Evolutionary conservation across 257 asterid species (phyloP), one percentile per base, ranked within the genome.

Genomic region (Buddleja alternifolia): DNA sequence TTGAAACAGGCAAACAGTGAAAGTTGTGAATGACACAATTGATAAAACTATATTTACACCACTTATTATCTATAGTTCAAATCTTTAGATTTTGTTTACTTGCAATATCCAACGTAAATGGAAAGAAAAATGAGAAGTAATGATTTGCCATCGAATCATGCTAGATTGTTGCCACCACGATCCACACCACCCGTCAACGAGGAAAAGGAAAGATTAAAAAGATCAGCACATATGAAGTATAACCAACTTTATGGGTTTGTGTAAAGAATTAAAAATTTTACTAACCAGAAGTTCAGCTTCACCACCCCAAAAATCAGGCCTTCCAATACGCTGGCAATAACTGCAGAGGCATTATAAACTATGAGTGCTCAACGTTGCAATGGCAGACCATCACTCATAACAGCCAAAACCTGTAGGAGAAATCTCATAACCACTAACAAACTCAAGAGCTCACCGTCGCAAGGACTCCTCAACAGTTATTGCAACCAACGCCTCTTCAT

Each of bases 231-330:
- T n/a, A n/a, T 32, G 23, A 55, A 45, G 45, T 9, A 21, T 56
- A 32, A 14, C 8, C 47, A 52, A 67, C 39, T 62, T 24, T 47
- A 12, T 21, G 12, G 25, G 54, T 54, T 12, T 25, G 57, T 55
- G 32, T n/a, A 55, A 34, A 60, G 54, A 51, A 66, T 47, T 15
- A 69, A 12, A 45, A 70, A 34, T 10, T 19, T 12, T 67, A 78
- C 96, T 80, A 73, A 90, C 99, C 96, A 87, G 85, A 73, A 94
- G 86, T 82, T 94, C 99, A 53, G 99, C 80, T 77, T 94, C 99
- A 63, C 99, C 99, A 47, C 97, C 99, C 97, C 99, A 91, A 72
- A 94, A 94, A 82, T 91, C 96, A 34, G 95, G 77, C 78, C 92
- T 91, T 70, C 88, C 85, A 54, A 94, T 91, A 20, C 93, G 95